These are phyloP conservation scores for Arthroderma sp. DNA, from an alignment of 2,329 filamentous ascomycete species.

Conservation along the genomic window DNA sequence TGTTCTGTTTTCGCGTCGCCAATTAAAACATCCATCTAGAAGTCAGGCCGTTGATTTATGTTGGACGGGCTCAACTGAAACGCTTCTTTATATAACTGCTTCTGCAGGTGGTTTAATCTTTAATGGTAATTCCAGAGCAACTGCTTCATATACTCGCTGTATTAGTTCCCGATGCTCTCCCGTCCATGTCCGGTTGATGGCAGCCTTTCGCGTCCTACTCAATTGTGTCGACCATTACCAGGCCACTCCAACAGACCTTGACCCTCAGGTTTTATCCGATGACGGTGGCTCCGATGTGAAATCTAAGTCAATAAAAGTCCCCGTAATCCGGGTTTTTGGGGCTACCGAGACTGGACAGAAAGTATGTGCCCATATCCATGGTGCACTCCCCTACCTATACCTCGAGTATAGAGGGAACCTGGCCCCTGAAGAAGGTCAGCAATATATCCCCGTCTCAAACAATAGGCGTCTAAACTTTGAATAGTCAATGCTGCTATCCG, in stretches of 20 bases:
- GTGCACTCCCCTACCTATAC: conserved; percentile 91
- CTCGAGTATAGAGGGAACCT: conserved; percentile 68
- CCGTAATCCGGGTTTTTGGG: conserved; percentile 81
- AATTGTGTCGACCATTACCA: conserved; percentile 97
- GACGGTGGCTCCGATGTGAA: conserved; percentile 46
- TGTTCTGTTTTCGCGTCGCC: background rate
- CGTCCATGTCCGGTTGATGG: conserved; percentile 38
- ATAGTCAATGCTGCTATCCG: conserved; percentile 65
- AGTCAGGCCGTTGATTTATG: background rate
- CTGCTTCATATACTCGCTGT: background rate
- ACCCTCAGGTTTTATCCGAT: conserved; percentile 62
- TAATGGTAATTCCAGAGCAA: background rate
- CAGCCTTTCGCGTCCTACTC: conserved; percentile 75
- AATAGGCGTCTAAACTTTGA: conserved; percentile 14
- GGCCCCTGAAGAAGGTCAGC: conserved; percentile 53
- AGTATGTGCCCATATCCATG: conserved; percentile 90
- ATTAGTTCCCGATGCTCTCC: background rate
- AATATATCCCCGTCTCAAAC: background rate
- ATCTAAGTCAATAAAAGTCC: conserved; percentile 58
- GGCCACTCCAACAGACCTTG: conserved; percentile 61
- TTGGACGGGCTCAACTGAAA: background rate
- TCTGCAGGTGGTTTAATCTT: background rate
- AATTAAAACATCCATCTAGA: background rate
- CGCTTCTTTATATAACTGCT: background rate
- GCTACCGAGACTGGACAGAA: conserved; percentile 91